Conservation (phyloP, 495 filamentous ascomycete species). For the Bryoglossum gracile region DNA sequence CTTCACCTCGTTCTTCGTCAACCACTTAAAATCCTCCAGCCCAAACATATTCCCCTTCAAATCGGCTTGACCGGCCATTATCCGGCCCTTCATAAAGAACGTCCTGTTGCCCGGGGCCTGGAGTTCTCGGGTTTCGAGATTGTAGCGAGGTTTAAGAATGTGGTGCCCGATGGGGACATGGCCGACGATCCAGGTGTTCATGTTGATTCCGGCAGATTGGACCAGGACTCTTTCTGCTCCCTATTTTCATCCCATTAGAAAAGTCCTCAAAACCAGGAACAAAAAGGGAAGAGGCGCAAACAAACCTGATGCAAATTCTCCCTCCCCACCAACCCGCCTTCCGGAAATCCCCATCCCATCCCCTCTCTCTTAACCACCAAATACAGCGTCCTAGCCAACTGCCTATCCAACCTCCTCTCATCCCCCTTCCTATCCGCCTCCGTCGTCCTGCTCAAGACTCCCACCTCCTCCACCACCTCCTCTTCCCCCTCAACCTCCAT, state of each 20-base stretch:
- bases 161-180: conserved; percentile 82
- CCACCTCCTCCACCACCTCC: conserved; percentile 57
- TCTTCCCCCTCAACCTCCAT: conserved; percentile 30
- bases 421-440: conserved; percentile 76
- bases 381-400: conserved; percentile 75
- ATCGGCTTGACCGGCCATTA: conserved; percentile 93
- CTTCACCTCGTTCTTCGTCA: conserved; percentile 79
- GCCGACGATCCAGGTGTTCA: conserved; percentile 98
- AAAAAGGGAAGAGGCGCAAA: conserved; percentile 19
- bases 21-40: conserved; percentile 81
- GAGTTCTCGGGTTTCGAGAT: conserved; percentile 26
- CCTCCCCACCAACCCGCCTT: conserved; percentile 51
- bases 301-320: conserved; percentile 79
- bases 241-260: conserved; percentile 37
- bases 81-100: conserved; percentile 92
- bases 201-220: conserved; percentile 78
- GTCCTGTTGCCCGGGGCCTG: conserved; percentile 58
- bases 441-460: conserved; percentile 61
- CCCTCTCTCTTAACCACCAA: conserved; percentile 66
- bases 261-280: neutral
- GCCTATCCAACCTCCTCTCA: conserved; percentile 65
- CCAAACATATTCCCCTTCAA: conserved; percentile 63
- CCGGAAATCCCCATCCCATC: conserved; percentile 73
- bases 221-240: conserved; percentile 70
- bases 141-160: conserved; percentile 37